Evolutionary conservation across 345 rosid species (phyloP).

Genomic region (Boechera divaricarpa): DNA sequence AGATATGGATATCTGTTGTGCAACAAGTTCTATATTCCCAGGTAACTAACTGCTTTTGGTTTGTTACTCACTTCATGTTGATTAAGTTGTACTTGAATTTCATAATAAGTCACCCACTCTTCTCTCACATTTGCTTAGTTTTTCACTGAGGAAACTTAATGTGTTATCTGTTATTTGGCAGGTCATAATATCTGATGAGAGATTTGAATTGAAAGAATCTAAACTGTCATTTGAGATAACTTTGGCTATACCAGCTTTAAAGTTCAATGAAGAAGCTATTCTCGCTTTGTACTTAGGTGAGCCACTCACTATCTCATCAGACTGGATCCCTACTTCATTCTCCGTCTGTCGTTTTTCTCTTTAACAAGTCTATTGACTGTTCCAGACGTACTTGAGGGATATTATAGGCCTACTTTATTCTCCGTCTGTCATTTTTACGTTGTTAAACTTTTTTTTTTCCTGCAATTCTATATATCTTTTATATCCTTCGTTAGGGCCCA

Average conservation of each 20-base stretch:
- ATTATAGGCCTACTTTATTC: too few relatives aligned
- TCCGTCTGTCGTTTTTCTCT: not conserved
- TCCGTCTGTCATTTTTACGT: too few relatives aligned
- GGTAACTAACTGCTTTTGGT: not conserved
- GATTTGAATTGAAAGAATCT: not conserved
- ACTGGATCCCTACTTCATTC: not conserved
- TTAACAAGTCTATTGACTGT: not conserved
- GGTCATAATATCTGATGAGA: slow-evolving; percentile 59
- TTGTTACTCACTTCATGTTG: not conserved
- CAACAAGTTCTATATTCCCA: slow-evolving; percentile 52
- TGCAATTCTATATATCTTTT: too few relatives aligned
- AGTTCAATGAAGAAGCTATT: slow-evolving; percentile 62
- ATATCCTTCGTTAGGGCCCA: too few relatives aligned
- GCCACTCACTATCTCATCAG: slow-evolving; percentile 13
- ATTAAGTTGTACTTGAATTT: not conserved
- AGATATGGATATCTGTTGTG: slow-evolving; percentile 60
- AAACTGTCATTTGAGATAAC: slow-evolving; percentile 59
- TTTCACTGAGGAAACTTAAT: not conserved
- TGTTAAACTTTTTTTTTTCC: too few relatives aligned
- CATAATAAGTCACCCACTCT: slow-evolving; percentile 42
- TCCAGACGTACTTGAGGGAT: slow-evolving; percentile 66
- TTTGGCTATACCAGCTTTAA: slow-evolving; percentile 66
- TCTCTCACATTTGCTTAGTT: slow-evolving; percentile 10
- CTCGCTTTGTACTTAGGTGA: slow-evolving; percentile 62
- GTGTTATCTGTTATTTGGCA: slow-evolving; percentile 39